Base-by-base conservation (phyloP, 1,139 yeast species). In the Candida neerlandica region DNA sequence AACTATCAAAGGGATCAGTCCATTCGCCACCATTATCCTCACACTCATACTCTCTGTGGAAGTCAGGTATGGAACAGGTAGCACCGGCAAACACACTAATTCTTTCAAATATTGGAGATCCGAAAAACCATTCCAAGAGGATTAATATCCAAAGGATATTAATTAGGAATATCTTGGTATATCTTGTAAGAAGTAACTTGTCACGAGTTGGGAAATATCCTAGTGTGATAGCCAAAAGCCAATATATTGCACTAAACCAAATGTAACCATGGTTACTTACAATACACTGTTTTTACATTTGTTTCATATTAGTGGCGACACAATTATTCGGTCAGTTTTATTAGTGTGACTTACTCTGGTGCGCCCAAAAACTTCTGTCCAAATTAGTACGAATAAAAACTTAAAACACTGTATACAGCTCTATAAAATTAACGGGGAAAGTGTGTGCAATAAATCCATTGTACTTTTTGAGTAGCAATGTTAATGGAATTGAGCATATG, bases 1-100 rank as follows among this genome's bases (percentile, higher is more conserved):
- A 83, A 1, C 79, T 64, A 60, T 85, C 89, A 54, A 82, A 81
- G 3, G 86, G 86, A 35, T 81, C 78, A 5, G 61, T 62, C 86
- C 89, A 85, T 23, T 51, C 51, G 1, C 76, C 77, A 18, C 67
- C 65, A 1, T 52, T 51, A 45, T 43, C 27, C 15, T 45, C 41
- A 50, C 65, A 61, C n/a, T 50, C 51, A 29, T 49, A 49, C 16
- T 47, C 53, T n/a, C 47, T 42, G 16, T 40, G 10, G 7, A 47
- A 34, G 0, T 37, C 49, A 5, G 49, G 40, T 1, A 40, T 37
- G 2, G 57, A 55, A 53, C 84, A 79, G 30, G 66, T 61, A 0
- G 82, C 84, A 0, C 82, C 82, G 0, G 71, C 64, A 1, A 52
- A 45, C 18, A 61, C 56, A 50, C 75, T 72, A 12, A 79, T 57